Evolutionary conservation across 805 yeast species (phyloP).

Genomic region (Lachancea nothofagi): DNA sequence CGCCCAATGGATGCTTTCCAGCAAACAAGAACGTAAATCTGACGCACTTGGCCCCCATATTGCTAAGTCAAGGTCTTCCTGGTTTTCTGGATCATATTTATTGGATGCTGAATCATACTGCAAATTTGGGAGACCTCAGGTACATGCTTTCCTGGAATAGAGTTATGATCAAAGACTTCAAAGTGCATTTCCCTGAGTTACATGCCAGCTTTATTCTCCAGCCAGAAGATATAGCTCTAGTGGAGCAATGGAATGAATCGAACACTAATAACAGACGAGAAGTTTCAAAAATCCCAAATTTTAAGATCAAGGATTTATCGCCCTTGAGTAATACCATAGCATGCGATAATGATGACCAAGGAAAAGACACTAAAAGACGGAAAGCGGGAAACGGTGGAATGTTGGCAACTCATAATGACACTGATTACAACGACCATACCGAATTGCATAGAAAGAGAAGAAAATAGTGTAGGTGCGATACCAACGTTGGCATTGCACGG

Average conservation of each 20-base stretch:
- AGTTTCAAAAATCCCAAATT: background rate
- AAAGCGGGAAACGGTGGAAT: background rate
- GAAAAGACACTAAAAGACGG: slow-evolving; percentile 7
- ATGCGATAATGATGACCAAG: slow-evolving; percentile 8
- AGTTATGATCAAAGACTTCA: slow-evolving; percentile 26
- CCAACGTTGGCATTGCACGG: background rate
- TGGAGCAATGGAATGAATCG: slow-evolving; percentile 5
- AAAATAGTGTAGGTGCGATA: background rate
- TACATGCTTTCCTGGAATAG: slow-evolving; percentile 28
- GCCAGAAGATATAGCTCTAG: background rate
- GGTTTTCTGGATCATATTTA: slow-evolving; percentile 17
- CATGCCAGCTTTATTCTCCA: background rate
- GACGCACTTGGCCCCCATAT: slow-evolving; percentile 18
- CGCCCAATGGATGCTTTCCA: slow-evolving; percentile 28
- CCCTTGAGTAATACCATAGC: slow-evolving; percentile 9
- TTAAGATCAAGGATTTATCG: slow-evolving; percentile 5
- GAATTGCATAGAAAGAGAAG: slow-evolving; percentile 8
- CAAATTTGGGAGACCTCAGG: background rate
- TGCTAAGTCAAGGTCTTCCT: slow-evolving; percentile 19
- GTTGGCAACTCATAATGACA: background rate
- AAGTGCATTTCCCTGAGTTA: slow-evolving; percentile 26
- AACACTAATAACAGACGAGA: slow-evolving; percentile 5
- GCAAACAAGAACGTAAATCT: slow-evolving; percentile 25
- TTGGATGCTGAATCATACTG: background rate
- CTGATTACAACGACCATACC: slow-evolving; percentile 1